Evolutionary conservation across 1,284 basidiomycete species (phyloP).

Genomic region (Wallemia hederae): DNA sequence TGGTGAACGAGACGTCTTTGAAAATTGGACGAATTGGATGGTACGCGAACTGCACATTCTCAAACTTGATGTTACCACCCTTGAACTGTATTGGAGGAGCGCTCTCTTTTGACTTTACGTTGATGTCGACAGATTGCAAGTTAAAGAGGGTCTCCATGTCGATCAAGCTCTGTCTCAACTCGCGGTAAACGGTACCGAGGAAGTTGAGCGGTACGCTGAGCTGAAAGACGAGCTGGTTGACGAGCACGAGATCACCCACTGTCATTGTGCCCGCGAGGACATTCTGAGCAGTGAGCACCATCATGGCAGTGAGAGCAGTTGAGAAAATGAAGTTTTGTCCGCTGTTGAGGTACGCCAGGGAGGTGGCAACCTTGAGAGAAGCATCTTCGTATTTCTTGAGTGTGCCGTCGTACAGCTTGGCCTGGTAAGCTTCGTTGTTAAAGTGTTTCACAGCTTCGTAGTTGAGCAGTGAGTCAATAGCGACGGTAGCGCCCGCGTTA

Average conservation of each 20-base stretch:
- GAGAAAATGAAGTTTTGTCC: constrained; percentile 94
- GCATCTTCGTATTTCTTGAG: constrained; percentile 66
- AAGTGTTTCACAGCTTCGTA: constrained; percentile 98
- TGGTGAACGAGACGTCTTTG: constrained; percentile 55
- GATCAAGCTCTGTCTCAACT: constrained; percentile 72
- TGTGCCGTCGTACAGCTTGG: constrained; percentile 71
- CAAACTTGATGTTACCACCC: constrained; percentile 71
- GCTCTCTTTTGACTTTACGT: constrained; percentile 26
- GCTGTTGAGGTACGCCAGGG: constrained; percentile 71
- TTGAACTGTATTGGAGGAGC: constrained; percentile 28
- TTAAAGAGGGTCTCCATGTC: constrained; percentile 95
- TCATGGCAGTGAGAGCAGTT: constrained; percentile 66
- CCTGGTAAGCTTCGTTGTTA: constrained; percentile 81
- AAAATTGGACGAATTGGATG: constrained; percentile 75
- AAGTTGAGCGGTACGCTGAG: constrained; percentile 87
- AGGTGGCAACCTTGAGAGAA: constrained; percentile 81
- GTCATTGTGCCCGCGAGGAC: constrained; percentile 88
- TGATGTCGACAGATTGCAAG: constrained; percentile 51
- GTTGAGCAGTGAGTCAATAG: constrained; percentile 86
- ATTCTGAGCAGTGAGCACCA: constrained; percentile 87
- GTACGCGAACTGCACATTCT: constrained; percentile 76
- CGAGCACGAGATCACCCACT: constrained; percentile 89
- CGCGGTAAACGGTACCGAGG: constrained; percentile 83
- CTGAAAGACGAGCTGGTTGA: constrained; percentile 97
- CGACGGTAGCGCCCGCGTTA: constrained; percentile 75